Evolutionary conservation across 2,329 filamentous ascomycete species (phyloP).

Genomic region (Cordyceps javanica): DNA sequence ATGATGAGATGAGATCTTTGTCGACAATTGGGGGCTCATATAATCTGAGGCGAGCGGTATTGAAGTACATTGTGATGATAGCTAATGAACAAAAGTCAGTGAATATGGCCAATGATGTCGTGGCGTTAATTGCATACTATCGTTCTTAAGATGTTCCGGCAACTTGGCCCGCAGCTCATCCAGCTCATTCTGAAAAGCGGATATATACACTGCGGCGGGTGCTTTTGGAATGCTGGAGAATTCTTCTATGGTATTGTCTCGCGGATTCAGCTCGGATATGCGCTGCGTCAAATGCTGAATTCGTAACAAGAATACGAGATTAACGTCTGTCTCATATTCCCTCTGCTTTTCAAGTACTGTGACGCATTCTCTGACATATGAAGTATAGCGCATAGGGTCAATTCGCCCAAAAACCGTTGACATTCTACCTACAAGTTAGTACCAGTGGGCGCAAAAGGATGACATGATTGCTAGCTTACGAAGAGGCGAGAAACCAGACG

Average conservation of each 20-base stretch:
- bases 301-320: slow-evolving; percentile 40
- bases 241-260: slow-evolving; percentile 29
- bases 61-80: slow-evolving; percentile 33
- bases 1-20: slow-evolving; percentile 31
- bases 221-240: slow-evolving; percentile 31
- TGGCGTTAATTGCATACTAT: slow-evolving; percentile 28
- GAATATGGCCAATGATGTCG: background rate
- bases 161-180: slow-evolving; percentile 33
- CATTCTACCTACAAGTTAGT: slow-evolving; percentile 25
- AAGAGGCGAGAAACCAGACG: slow-evolving; percentile 48
- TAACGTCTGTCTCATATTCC: slow-evolving; percentile 42
- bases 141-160: slow-evolving; percentile 27
- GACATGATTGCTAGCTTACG: slow-evolving; percentile 31
- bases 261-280: slow-evolving; percentile 36
- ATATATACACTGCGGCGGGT: slow-evolving; percentile 38
- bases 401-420: slow-evolving; percentile 37
- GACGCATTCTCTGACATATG: slow-evolving; percentile 47
- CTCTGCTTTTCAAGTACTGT: slow-evolving; percentile 34
- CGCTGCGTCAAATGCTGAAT: slow-evolving; percentile 45
- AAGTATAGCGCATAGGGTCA: slow-evolving; percentile 44
- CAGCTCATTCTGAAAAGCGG: slow-evolving; percentile 40
- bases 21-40: slow-evolving; percentile 43
- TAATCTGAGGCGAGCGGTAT: slow-evolving; percentile 36
- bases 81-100: slow-evolving; percentile 20
- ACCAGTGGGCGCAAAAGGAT: no score